phyloP scores from a whole-genome alignment of 2,329 filamentous ascomycete species.

The Fusarium domesticum region DNA sequence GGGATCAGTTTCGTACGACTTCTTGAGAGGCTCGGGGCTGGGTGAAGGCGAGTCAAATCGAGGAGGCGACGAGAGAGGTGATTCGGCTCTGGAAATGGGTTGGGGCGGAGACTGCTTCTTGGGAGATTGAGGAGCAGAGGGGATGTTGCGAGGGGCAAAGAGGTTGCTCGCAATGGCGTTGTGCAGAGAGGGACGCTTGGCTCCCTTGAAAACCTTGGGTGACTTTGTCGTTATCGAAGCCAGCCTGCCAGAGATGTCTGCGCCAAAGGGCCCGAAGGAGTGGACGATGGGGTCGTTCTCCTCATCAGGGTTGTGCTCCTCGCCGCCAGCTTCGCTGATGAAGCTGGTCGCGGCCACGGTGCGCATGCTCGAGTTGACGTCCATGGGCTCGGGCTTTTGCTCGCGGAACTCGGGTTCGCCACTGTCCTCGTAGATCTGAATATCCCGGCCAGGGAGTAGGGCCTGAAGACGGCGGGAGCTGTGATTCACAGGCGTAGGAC shows the following conservation, averaged over 20 bases:
- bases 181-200: slow-evolving; percentile 20
- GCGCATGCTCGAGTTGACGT: slow-evolving; percentile 44
- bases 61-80: slow-evolving; percentile 29
- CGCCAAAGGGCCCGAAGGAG: slow-evolving; percentile 87
- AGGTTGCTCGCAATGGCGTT: slow-evolving; percentile 25
- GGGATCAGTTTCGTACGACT: slow-evolving; percentile 38
- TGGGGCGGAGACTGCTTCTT: slow-evolving; percentile 14
- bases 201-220: slow-evolving; percentile 45
- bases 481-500: slow-evolving; percentile 52
- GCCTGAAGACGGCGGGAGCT: slow-evolving; percentile 46
- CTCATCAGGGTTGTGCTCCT: slow-evolving; percentile 78
- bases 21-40: slow-evolving; percentile 19
- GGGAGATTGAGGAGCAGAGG: slow-evolving; percentile 25
- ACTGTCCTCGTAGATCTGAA: slow-evolving; percentile 77
- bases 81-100: slow-evolving; percentile 13
- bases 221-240: slow-evolving; percentile 72
- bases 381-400: slow-evolving; percentile 23
- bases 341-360: slow-evolving; percentile 53
- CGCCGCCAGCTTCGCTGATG: slow-evolving; percentile 56
- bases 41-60: slow-evolving; percentile 19
- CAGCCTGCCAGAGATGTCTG: slow-evolving; percentile 78
- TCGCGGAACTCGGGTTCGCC: slow-evolving; percentile 52
- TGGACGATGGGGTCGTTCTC: slow-evolving; percentile 93
- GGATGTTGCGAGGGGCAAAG: slow-evolving; percentile 23
- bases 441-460: slow-evolving; percentile 44